Evolutionary conservation across 768 basidiomycete species (phyloP), one percentile per base, ranked within the genome.

Genomic region (Lactarius trivialis): DNA sequence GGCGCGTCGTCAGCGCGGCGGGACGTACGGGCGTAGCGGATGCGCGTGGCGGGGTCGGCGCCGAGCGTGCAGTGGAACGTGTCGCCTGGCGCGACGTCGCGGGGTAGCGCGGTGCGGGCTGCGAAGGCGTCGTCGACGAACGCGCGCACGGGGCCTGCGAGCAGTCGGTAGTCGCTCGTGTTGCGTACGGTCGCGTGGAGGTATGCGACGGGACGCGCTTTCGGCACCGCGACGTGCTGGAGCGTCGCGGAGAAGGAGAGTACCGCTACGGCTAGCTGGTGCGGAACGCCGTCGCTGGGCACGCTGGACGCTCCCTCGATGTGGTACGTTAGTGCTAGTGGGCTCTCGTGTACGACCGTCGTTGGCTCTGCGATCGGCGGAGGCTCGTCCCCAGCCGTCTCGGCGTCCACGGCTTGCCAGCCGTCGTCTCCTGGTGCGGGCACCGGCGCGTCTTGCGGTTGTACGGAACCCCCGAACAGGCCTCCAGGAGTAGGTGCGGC

Each of bases 101-200:
- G 80, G 12, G 65, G 66, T 56, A 84, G 80, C 2, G 69, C 71
- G 0, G 82, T 81, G 69, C 77, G 79, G n/a, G 83, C 79, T 4
- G 85, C 82, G 68, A 79, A 83, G 55, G 76, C 76, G 60, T 83
- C 82, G 66, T 85, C 79, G 60, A 85, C 68, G 67, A 85, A 82
- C 28, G 85, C 79, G 60, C 72, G 78, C 41, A 83, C 79, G 0
- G 76, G 73, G 0, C 85, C 85, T 8, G 81, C 74, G 2, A 87
- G 76, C 32, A 86, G 73, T 30, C 78, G 73, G 65, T 83, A 83
- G 56, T 82, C 81, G 68, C 81, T 83, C 49, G 76, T 80, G 66
- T 86, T 86, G 70, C 80, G 79, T 56, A 85, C 78, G 0, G 32
- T 64, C 30, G 65, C 61, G 74, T 70, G 61, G 77, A 84, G 69